Conservation (phyloP, 768 basidiomycete species). For the Cystobasidium ongulense region DNA sequence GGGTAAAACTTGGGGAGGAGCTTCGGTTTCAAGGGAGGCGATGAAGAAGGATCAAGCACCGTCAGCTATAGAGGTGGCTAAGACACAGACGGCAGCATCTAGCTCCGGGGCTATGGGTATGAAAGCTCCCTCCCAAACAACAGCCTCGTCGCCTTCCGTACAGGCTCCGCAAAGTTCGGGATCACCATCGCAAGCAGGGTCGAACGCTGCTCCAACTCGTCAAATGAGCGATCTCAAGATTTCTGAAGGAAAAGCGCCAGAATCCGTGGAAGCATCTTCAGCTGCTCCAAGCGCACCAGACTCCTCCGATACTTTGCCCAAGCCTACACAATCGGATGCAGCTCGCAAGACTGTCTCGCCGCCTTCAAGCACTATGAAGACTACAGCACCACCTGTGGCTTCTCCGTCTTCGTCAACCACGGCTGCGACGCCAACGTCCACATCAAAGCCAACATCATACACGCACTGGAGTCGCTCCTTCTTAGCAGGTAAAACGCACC, state of each 20-base stretch:
- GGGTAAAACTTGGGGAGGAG: not conserved
- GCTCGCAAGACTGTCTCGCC: too few relatives aligned
- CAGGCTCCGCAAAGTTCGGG: too few relatives aligned
- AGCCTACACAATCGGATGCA: too few relatives aligned
- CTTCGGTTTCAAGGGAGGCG: not conserved
- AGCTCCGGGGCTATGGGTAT: not conserved
- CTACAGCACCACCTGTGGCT: not conserved
- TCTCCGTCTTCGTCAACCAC: not conserved
- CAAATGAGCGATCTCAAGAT: not conserved
- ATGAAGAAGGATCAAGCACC: not conserved
- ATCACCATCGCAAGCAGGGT: too few relatives aligned
- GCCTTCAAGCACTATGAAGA: too few relatives aligned
- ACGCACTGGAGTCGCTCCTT: constrained; percentile 46
- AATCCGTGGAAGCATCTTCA: not conserved
- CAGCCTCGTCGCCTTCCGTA: too few relatives aligned
- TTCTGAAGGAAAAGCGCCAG: too few relatives aligned
- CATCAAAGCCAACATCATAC: not conserved
- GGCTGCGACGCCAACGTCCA: not conserved
- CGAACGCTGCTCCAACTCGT: not conserved
- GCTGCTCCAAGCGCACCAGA: too few relatives aligned
- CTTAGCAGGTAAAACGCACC: constrained; percentile 45
- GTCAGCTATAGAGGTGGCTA: not conserved
- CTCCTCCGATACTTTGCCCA: too few relatives aligned
- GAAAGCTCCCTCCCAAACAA: too few relatives aligned
- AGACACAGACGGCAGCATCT: not conserved